Evolutionary conservation across 1,284 basidiomycete species (phyloP), one percentile per base, ranked within the genome.

Genomic region (Ustilago cynodontis): DNA sequence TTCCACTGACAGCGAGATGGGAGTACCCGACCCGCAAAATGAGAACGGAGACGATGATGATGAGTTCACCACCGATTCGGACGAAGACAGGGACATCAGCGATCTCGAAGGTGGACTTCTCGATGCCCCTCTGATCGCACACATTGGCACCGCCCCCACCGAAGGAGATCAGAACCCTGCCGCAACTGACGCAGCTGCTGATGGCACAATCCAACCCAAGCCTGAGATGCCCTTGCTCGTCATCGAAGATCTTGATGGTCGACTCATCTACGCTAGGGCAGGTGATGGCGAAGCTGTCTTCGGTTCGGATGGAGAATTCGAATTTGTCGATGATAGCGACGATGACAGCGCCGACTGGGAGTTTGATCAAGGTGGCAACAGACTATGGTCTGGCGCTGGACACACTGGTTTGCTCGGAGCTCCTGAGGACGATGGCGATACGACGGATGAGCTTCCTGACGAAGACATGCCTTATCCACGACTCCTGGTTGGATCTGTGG

Each of bases 281-380:
- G 81, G 83, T 22, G 83, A 84, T 35, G 84, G 84, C 14, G 84
- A 86, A 68, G 84, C 84, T 6, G 84, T 86, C 13, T 86, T 86
- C 52, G 84, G 84, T 45, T 86, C 84, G 1, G 84, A 86, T 50
- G 84, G 84, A 28, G 84, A 86, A 50, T 86, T 86, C 47, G 84
- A 86, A 33, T 85, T 85, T 41, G 81, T 79, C 29, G 82, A 82
- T 47, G 83, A 85, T 47, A 81, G 79, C 39, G 82, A 85, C 14
- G 80, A 82, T 43, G 82, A 85, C 47, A 77, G 74, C 58, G 71
- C 78, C 31, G 75, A 73, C 29, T 76, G 77, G 66, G 71, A 75
- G 29, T 68, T 60, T 28, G 79, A 78, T 22, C 71, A 64, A 33
- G 67, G 69, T 29, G 69, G 71, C 35, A 74, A 74, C 59, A 63